phyloP scores from a whole-genome alignment of 257 asterid genomes.

The Jacaranda mimosifolia region DNA sequence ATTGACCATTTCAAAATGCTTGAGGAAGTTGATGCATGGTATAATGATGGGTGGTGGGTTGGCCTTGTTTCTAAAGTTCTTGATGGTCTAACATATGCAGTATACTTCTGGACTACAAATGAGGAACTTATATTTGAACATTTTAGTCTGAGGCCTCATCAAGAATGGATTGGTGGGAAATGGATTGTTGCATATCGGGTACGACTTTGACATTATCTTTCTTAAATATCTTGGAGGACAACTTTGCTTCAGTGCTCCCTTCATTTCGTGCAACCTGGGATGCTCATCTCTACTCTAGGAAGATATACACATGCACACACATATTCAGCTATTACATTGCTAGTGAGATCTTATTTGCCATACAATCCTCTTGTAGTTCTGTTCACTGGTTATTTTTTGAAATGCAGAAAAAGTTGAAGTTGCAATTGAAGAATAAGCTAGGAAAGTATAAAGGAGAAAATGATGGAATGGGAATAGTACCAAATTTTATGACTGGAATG shows the following conservation, averaged over 20 bases:
- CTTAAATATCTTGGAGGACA: not conserved
- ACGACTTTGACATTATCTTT: constrained; percentile 23
- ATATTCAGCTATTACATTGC: not conserved
- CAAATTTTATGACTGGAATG: constrained; percentile 43
- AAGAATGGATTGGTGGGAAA: constrained; percentile 71
- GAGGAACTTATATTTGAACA: constrained; percentile 58
- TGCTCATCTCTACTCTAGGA: not conserved
- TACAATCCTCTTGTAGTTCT: not conserved
- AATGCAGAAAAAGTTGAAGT: constrained; percentile 56
- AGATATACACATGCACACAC: constrained; percentile 1
- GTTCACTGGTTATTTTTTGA: constrained; percentile 14
- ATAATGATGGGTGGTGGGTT: constrained; percentile 84
- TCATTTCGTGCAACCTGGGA: not conserved
- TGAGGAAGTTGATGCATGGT: constrained; percentile 77
- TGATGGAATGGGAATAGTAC: constrained; percentile 33
- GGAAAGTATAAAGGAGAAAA: constrained; percentile 36
- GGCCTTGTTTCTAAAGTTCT: constrained; percentile 63
- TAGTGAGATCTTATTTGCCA: constrained; percentile 8
- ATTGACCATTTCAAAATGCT: constrained; percentile 50
- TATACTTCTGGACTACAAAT: constrained; percentile 63
- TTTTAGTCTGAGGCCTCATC: constrained; percentile 63
- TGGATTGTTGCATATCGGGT: constrained; percentile 62
- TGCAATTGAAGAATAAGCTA: constrained; percentile 44
- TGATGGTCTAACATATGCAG: constrained; percentile 50
- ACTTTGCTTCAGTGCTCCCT: constrained; percentile 16